Percentiles rank a stretch among this genome's conserved stretches.
Evolutionary conservation across 1,284 basidiomycete genomes (phyloP).

Genomic region (Ganoderma resinaceum): DNA sequence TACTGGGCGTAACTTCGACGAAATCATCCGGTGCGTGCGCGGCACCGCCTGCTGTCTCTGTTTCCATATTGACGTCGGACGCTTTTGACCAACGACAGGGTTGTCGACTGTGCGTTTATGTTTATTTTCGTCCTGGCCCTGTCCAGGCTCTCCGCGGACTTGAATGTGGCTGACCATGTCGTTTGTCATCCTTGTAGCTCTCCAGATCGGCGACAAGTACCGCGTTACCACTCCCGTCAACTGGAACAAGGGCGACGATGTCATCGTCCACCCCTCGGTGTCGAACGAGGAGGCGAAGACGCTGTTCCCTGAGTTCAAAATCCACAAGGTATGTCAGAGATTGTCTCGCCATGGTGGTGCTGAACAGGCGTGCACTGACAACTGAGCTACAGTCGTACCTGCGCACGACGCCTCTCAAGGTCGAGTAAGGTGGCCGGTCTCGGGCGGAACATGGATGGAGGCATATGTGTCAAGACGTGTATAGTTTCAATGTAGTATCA

Average conservation of each 20-base stretch:
- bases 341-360: neutral
- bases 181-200: conserved; percentile 49
- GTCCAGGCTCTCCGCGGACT: neutral
- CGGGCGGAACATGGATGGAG: conserved; percentile 14
- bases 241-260: conserved; percentile 94
- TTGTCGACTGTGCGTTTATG: conserved; percentile 67
- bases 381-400: conserved; percentile 65
- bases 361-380: neutral
- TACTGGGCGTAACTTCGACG: conserved; percentile 86
- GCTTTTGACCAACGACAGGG: conserved; percentile 40
- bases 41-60: neutral
- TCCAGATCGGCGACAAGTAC: conserved; percentile 95
- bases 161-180: conserved; percentile 10
- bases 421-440: conserved; percentile 40
- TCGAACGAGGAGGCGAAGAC: conserved; percentile 88
- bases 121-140: neutral
- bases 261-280: conserved; percentile 94
- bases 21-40: conserved; percentile 77
- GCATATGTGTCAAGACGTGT: conserved; percentile 31
- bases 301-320: conserved; percentile 79
- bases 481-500: conserved; percentile 17
- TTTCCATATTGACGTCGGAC: conserved; percentile 17
- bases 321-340: conserved; percentile 62
- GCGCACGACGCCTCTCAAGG: conserved; percentile 74
- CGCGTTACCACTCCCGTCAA: conserved; percentile 88